These are phyloP conservation scores for Mucor piriformis DNA, from an alignment of 371 early-diverging fungal species.

Conservation along the genomic window DNA sequence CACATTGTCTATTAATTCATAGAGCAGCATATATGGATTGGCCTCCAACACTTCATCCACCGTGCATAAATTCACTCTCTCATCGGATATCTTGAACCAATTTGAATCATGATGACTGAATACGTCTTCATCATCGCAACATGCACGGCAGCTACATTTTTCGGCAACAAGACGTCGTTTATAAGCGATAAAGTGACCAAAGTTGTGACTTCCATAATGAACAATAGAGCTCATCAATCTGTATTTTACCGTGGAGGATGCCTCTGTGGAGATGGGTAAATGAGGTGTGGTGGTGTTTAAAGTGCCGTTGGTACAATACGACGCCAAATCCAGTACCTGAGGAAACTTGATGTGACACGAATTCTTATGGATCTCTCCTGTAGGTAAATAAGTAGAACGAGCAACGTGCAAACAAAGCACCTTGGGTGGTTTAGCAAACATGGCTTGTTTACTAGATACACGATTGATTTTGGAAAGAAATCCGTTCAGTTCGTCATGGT, in stretches of 20 bases:
- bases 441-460: slow-evolving; percentile 57
- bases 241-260: slow-evolving; percentile 41
- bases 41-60: slow-evolving; percentile 62
- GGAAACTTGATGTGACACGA: slow-evolving; percentile 73
- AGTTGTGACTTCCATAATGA: slow-evolving; percentile 83
- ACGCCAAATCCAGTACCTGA: slow-evolving; percentile 70
- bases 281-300: slow-evolving; percentile 53
- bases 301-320: slow-evolving; percentile 66
- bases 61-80: slow-evolving; percentile 67
- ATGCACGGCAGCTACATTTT: slow-evolving; percentile 24
- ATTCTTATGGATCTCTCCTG: slow-evolving; percentile 76
- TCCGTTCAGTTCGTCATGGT: slow-evolving; percentile 11
- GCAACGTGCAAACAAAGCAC: slow-evolving; percentile 80
- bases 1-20: slow-evolving; percentile 51
- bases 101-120: slow-evolving; percentile 19
- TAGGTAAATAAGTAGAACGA: slow-evolving; percentile 65
- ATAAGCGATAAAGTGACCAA: slow-evolving; percentile 88
- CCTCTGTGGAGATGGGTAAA: slow-evolving; percentile 35
- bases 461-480: slow-evolving; percentile 59
- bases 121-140: slow-evolving; percentile 1
- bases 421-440: slow-evolving; percentile 35
- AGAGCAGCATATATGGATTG: slow-evolving; percentile 86
- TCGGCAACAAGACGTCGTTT: slow-evolving; percentile 55
- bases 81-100: slow-evolving; percentile 79
- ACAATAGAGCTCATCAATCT: slow-evolving; percentile 77